Conservation (phyloP, 805 yeast genomes). For the Sugiyamaella floridensis region DNA sequence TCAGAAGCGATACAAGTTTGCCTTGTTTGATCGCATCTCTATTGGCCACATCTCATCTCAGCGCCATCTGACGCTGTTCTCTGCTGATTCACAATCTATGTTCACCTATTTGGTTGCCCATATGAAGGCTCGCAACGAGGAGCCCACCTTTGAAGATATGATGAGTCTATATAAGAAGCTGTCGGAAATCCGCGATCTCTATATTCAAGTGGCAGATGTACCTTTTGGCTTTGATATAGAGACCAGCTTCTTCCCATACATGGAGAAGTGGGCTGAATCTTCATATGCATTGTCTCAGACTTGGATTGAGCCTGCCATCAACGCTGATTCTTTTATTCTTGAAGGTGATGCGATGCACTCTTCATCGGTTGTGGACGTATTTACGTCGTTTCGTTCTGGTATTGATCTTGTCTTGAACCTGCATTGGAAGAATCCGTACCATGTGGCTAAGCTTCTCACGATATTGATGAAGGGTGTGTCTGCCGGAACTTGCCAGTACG, state of each 20-base stretch:
- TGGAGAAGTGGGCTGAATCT: constrained; percentile 36
- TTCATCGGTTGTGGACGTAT: constrained; percentile 61
- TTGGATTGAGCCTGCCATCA: constrained; percentile 49
- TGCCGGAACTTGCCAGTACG: constrained; percentile 42
- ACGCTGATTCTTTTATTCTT: constrained; percentile 47
- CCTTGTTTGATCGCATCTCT: constrained; percentile 52
- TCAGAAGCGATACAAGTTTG: constrained; percentile 53
- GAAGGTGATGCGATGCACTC: constrained; percentile 37
- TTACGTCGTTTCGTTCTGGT: constrained; percentile 53
- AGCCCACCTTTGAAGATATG: constrained; percentile 46
- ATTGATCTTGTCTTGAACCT: constrained; percentile 51
- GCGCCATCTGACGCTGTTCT: constrained; percentile 27
- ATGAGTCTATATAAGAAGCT: constrained; percentile 49
- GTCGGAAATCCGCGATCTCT: constrained; percentile 46
- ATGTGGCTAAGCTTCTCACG: constrained; percentile 57
- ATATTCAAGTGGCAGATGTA: constrained; percentile 35
- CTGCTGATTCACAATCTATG: constrained; percentile 31
- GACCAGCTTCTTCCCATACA: constrained; percentile 43
- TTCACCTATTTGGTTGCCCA: constrained; percentile 25
- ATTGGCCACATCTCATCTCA: constrained; percentile 37
- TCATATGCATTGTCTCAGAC: constrained; percentile 41
- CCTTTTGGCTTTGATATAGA: constrained; percentile 53
- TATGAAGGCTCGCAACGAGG: constrained; percentile 18
- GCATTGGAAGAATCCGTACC: constrained; percentile 60
- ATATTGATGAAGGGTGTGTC: constrained; percentile 56